phyloP scores from a whole-genome alignment of 495 filamentous ascomycete species.

The Penicillium verhagenii region DNA sequence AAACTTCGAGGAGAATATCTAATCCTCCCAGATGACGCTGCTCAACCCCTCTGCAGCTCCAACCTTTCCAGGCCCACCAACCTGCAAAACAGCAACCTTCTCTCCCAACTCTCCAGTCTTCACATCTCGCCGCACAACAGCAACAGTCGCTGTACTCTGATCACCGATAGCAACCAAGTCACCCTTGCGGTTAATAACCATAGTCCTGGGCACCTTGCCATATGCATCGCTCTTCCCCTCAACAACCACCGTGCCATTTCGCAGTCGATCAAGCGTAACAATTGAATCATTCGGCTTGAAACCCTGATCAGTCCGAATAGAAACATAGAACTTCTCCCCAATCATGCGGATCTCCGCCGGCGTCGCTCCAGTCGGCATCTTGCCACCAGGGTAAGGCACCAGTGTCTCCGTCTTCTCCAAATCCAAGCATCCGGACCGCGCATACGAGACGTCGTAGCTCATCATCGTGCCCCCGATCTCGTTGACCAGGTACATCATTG shows the following conservation, averaged over 20 bases:
- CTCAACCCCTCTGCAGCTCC: conserved; percentile 50
- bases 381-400: conserved; percentile 28
- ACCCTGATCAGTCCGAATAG: conserved; percentile 41
- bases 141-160: conserved; percentile 57
- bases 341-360: conserved; percentile 37
- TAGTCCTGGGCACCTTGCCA: conserved; percentile 61
- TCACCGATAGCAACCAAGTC: conserved; percentile 61
- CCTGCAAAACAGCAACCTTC: conserved; percentile 40
- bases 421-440: conserved; percentile 32
- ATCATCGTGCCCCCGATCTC: conserved; percentile 61
- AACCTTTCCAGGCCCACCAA: conserved; percentile 31
- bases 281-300: conserved; percentile 37
- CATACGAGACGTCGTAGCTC: conserved; percentile 59
- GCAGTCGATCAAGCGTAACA: conserved; percentile 30
- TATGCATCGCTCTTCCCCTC: conserved; percentile 53
- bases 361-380: conserved; percentile 33
- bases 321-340: conserved; percentile 35
- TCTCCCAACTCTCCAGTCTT: conserved; percentile 55
- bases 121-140: conserved; percentile 57
- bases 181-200: conserved; percentile 63
- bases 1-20: not conserved
- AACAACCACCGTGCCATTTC: conserved; percentile 48
- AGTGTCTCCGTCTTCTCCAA: conserved; percentile 39
- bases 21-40: conserved; percentile 63
- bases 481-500: conserved; percentile 59